Conservation (phyloP, 78 protist species). For the Dictyostelium capitatum region DNA sequence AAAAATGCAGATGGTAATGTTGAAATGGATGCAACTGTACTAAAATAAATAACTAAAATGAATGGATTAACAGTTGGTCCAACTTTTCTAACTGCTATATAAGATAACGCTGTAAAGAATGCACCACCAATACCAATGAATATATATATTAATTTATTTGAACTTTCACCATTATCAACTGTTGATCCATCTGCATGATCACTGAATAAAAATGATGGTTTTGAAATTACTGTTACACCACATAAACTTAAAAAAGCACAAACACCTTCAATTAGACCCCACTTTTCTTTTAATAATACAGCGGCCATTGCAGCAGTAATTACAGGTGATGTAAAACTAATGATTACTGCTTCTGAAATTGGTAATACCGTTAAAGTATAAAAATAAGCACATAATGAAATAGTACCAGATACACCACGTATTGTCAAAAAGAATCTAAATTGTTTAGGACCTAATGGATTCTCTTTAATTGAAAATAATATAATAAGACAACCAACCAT, state of each 20-base stretch:
- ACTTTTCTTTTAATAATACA: conserved; percentile 52
- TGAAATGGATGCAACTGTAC: background rate
- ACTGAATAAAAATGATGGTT: conserved; percentile 56
- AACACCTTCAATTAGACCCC: conserved; percentile 54
- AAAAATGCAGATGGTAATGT: conserved; percentile 3
- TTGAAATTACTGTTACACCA: conserved; percentile 47
- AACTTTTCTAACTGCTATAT: conserved; percentile 62
- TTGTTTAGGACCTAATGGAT: conserved; percentile 42
- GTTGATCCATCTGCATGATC: conserved; percentile 8
- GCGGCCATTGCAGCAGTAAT: conserved; percentile 62
- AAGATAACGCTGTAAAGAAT: conserved; percentile 41
- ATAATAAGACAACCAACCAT: conserved; percentile 33
- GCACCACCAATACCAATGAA: conserved; percentile 63
- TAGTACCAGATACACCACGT: conserved; percentile 58
- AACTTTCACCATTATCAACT: background rate
- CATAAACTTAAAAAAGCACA: conserved; percentile 44
- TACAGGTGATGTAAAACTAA: conserved; percentile 55
- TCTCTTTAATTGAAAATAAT: background rate
- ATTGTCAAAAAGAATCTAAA: background rate
- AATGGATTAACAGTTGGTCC: conserved; percentile 61
- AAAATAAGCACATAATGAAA: conserved; percentile 48
- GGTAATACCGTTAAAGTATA: conserved; percentile 26
- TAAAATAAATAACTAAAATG: conserved; percentile 43
- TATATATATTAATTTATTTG: background rate
- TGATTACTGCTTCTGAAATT: conserved; percentile 45